Evolutionary conservation across 768 basidiomycete genomes (phyloP), one percentile per base, ranked within the genome.

Genomic region (Gloeopeniophorella convolvens): DNA sequence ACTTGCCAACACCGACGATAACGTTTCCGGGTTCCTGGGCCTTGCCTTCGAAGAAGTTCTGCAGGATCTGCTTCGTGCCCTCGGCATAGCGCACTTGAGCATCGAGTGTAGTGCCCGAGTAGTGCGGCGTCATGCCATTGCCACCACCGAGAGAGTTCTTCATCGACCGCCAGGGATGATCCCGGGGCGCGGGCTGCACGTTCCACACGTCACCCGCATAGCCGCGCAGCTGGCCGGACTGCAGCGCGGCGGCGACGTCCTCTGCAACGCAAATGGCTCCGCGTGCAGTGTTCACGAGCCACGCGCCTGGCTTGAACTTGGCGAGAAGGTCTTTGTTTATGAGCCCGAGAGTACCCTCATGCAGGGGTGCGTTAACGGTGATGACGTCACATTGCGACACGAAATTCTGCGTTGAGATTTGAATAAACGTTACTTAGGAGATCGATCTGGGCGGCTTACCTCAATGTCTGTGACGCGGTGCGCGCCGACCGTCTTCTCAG

Each of bases 251-350:
- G n/a, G n/a, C n/a, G n/a, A n/a, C n/a, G n/a, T n/a, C n/a, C n/a
- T n/a, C n/a, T n/a, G n/a, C 80, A 68, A 89, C 82, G 63, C 86
- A 89, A 60, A 95, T 90, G 33, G 91, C 91, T 34, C 91, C 91
- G 59, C 89, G 87, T 47, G 89, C 88, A 23, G 89, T 91, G 77
- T 95, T 95, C 63, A 95, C 83, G 60, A 93, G 79, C 85, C 85
- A 91, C n/a, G 89, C 78, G 39, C 89, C 90, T 45, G 47, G 83
- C 76, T 94, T 94, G 78, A 94, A 85, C 70, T 88, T 85, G 65
- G 77, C 76, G 60, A 94, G 72, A 36, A 89, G 80, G n/a, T n/a
- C n/a, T n/a, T n/a, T n/a, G n/a, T n/a, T n/a, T n/a, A n/a, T n/a
- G n/a, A n/a, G n/a, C n/a, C n/a, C n/a, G n/a, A n/a, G n/a, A n/a